Evolutionary conservation across 2,329 filamentous ascomycete genomes (phyloP).

Genomic region (Microcyclosporella mali): DNA sequence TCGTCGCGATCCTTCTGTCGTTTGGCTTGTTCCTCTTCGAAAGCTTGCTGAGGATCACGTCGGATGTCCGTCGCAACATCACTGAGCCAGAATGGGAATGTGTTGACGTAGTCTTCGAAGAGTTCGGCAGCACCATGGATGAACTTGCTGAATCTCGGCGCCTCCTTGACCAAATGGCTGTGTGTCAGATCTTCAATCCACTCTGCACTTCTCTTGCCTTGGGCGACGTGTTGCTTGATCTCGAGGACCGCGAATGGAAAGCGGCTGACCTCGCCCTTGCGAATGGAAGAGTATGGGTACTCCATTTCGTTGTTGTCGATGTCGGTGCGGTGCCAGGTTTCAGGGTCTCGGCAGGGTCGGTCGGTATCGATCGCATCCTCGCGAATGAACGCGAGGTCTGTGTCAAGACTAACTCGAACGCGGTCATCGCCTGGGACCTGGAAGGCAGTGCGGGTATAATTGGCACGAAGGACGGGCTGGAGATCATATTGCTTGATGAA

Average conservation of each 20-base stretch:
- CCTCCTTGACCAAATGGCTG: constrained; percentile 85
- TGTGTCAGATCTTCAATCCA: constrained; percentile 91
- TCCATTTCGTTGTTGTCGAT: constrained; percentile 78
- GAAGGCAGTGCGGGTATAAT: constrained; percentile 91
- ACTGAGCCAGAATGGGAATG: constrained; percentile 90
- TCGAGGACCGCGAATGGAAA: constrained; percentile 91
- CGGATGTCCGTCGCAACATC: constrained; percentile 90
- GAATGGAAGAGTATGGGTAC: constrained; percentile 80
- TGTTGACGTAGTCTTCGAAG: constrained; percentile 93
- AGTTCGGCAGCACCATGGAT: constrained; percentile 86
- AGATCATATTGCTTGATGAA: constrained; percentile 73
- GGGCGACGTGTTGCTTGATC: constrained; percentile 63
- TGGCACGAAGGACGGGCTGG: constrained; percentile 80
- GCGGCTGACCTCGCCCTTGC: constrained; percentile 81
- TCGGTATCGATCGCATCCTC: constrained; percentile 68
- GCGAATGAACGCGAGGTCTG: constrained; percentile 78
- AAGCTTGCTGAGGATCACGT: constrained; percentile 82
- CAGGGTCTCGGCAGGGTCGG: constrained; percentile 80
- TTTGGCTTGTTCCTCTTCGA: constrained; percentile 83
- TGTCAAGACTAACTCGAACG: constrained; percentile 88
- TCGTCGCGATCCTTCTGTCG: constrained; percentile 77
- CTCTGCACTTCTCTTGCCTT: constrained; percentile 61
- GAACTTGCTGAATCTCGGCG: constrained; percentile 92
- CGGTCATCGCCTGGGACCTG: constrained; percentile 90
- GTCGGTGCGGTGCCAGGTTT: constrained; percentile 85